These are phyloP conservation scores for Penicillium tannophilum DNA, from an alignment of 495 filamentous ascomycete species.

Conservation along the genomic window DNA sequence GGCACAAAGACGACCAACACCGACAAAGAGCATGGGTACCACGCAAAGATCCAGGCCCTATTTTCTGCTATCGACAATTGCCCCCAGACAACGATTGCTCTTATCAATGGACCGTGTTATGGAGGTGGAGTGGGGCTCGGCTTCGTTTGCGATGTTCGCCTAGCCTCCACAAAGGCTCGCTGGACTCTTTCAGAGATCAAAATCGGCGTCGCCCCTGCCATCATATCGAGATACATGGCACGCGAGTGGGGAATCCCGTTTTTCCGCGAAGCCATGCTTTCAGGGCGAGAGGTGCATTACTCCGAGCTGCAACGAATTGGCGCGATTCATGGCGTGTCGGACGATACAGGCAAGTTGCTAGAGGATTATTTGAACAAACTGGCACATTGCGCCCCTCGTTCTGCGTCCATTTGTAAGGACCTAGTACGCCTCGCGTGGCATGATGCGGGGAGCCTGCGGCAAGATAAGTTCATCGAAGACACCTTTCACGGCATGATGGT, in stretches of 20 bases:
- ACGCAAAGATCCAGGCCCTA: neutral
- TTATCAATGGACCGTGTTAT: neutral
- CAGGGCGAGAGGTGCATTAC: neutral
- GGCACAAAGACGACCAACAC: neutral
- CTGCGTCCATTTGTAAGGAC: neutral
- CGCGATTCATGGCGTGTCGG: neutral
- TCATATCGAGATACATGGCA: neutral
- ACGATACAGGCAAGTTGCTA: neutral
- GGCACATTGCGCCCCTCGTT: neutral
- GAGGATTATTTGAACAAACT: neutral
- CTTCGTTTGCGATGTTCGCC: neutral
- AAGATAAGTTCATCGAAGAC: neutral
- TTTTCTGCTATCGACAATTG: neutral
- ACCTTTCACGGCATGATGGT: neutral
- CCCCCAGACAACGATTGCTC: neutral
- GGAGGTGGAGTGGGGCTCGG: neutral
- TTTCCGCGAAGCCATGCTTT: neutral
- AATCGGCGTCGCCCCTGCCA: neutral
- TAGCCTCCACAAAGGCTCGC: neutral
- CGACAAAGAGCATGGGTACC: neutral
- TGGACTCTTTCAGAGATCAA: neutral
- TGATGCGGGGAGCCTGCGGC: neutral
- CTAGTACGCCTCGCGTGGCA: neutral
- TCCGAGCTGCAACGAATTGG: neutral
- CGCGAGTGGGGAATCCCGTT: neutral